Base-by-base conservation (phyloP, 164 flowering plant species). In the Macadamia integrifolia region DNA sequence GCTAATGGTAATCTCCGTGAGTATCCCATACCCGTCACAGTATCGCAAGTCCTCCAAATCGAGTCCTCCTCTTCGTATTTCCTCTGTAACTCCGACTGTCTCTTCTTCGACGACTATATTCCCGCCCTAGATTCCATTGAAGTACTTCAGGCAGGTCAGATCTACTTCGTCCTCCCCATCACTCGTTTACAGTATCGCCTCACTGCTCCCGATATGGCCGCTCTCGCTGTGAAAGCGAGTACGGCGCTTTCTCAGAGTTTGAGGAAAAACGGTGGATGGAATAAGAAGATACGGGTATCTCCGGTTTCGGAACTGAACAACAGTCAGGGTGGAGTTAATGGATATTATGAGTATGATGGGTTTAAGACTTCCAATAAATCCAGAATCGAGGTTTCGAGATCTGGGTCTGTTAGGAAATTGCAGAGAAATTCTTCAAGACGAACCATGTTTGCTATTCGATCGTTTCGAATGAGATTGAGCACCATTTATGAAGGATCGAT, bases 221-320 rank as follows among this genome's bases (percentile, higher is more conserved):
- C 86, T 1, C 56, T 88, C 64, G 90, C 90, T 8, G 86, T 88
- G 6, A 88, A 79, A 59, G 92, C 92, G 12, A 80, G 81, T 71
- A 28, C 68, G 0, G 92, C 78, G 1, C 49, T 78, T 8, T 42
- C 32, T 2, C n/a, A 64, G 23, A 23, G 28, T 10, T 53, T 44
- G 18, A 68, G 12, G 28, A 64, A 66, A 35, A 64, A 50, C 9
- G 58, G 76, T 48, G n/a, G 69, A 17, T 9, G 72, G 18, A 40
- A 61, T 23, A 64, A 52, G 28, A 58, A 55, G 53, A 67, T 66
- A 0, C 66, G 66, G 10, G 46, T 69, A 17, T 70, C 69, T 9
- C 74, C 74, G 0, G 60, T 61, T 61, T 17, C 60, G 11, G 64
- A 31, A 2, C 30, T 53, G 18, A 35, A 35, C 40, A 35, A 35